Evolutionary conservation across 371 early-diverging fungal species (phyloP), one percentile per base, ranked within the genome.

Genomic region (Rhizopus sp.): DNA sequence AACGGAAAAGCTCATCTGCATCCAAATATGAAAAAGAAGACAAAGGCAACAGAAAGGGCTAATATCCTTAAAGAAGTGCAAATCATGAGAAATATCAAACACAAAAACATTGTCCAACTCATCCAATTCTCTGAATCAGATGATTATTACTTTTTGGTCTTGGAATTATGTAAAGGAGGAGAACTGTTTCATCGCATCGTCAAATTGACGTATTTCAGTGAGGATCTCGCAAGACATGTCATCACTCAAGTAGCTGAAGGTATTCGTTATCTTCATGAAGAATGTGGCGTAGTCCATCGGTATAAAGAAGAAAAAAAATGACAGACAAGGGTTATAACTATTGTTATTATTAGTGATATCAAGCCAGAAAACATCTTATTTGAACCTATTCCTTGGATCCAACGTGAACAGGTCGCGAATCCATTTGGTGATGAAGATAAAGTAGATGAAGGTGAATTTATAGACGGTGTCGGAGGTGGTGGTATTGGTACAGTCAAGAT

Each of bases 161-260:
- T 96, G 70, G 97, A 96, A 67, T 80, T 89, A 34, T 90, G 89
- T 44, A 72, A 81, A 42, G 93, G 93, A 37, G 95, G 95, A 47
- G 95, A 95, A 69, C 75, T 95, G 38, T 95, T 93, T 60, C 88
- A 93, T 70, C 82, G 87, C 13, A 87, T 95, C 32, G 89, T 93
- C 48, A 81, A 88, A 56, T 73, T 90, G 50, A 91, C 92, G 9
- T 92, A 88, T 66, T 82, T 93, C 30, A 88, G 89, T 48, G 93
- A 93, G 65, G 80, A 82, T 16, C 63, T 90, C 50, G 78, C 90
- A 4, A 85, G 93, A 9, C 91, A 91, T 64, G 89, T 95, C 44
- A 91, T 94, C 59, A 75, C 80, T 23, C 97, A 99, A 74, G 90
- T 99, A 7, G 90, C 96, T 4, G 83, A 88, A 51, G 97, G 92